These are phyloP conservation scores for Fusarium xyrophilum DNA, from an alignment of 2,329 filamentous ascomycete genomes.

Conservation along the genomic window DNA sequence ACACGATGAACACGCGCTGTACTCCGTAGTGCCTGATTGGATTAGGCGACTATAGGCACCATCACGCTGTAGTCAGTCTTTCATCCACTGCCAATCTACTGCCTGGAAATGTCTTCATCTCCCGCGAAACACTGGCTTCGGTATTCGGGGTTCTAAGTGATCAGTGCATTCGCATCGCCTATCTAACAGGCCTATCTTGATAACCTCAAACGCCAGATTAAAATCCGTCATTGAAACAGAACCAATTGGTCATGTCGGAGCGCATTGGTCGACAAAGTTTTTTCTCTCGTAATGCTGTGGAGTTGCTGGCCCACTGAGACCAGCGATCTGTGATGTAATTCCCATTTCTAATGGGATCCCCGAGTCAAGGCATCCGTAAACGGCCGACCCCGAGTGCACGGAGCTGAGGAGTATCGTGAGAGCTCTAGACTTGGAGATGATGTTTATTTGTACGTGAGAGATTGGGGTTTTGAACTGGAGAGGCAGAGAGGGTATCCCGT, in stretches of 20 bases:
- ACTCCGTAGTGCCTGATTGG: neutral
- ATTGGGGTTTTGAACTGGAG: neutral
- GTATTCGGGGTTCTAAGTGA: slow-evolving; percentile 18
- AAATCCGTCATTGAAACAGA: slow-evolving; percentile 34
- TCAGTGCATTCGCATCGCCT: slow-evolving; percentile 25
- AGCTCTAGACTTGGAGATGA: neutral
- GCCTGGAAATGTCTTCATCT: neutral
- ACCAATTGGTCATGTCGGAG: slow-evolving; percentile 22
- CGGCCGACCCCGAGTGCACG: slow-evolving; percentile 14
- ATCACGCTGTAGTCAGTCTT: neutral
- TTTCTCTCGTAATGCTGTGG: slow-evolving; percentile 31
- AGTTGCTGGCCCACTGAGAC: neutral
- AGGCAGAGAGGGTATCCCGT: neutral
- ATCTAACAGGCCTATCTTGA: slow-evolving; percentile 33
- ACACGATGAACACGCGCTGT: neutral
- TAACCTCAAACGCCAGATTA: neutral
- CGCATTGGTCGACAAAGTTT: slow-evolving; percentile 2
- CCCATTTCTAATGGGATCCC: slow-evolving; percentile 24
- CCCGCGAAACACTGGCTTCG: slow-evolving; percentile 3
- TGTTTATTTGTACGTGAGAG: neutral
- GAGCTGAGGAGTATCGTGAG: neutral
- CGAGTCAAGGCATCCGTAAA: slow-evolving; percentile 24
- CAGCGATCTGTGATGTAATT: slow-evolving; percentile 23
- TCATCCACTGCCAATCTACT: neutral
- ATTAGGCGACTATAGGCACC: neutral